Base-by-base conservation (phyloP, 257 asterid genomes). In the Cruciata laevipes region DNA sequence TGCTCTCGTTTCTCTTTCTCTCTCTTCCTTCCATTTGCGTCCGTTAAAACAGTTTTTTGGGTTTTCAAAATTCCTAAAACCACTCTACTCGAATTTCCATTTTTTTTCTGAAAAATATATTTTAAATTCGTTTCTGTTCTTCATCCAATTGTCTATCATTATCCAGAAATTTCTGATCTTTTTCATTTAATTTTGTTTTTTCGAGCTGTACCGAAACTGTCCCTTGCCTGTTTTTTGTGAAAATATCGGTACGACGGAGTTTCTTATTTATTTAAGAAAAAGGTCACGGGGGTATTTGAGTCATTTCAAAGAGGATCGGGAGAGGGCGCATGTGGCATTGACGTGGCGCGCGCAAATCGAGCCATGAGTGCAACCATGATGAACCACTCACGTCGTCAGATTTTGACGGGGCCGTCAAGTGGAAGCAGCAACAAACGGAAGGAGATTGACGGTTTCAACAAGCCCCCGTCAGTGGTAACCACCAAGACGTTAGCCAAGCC, bases 401-500 rank as follows among this genome's bases (percentile, higher is more conserved):
- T 49, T 0, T 72, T 65, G 66, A 68, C 76, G 71, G 74, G 65
- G 61, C 77, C 74, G 72, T 68, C 80, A 58, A 31, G 8, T 32
- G 35, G 65, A 7, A 27, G 42, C 35, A 31, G 65, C 20, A 55
- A 71, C 30, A 75, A 72, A 67, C 77, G 80, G 33, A 75, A 61
- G 66, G 75, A 69, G 53, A 30, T 72, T 47, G 66, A 75, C 73
- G 75, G 73, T 47, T 60, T 71, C 56, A 72, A 75, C 55, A 47
- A 47, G 16, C 55, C 55, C 57, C 80, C 80, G 75, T 78, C 75
- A 59, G 65, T 79, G 16, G 32, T 78, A 70, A 79, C 80, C 63
- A 79, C 83, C 3, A 75, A 75, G 65, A 75, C 55, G 6, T 69
- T 79, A 72, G 83, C 83, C 73, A 75, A 71, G 80, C 83, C 83